Conservation (phyloP, 805 yeast species). For the Spathaspora girioi region DNA sequence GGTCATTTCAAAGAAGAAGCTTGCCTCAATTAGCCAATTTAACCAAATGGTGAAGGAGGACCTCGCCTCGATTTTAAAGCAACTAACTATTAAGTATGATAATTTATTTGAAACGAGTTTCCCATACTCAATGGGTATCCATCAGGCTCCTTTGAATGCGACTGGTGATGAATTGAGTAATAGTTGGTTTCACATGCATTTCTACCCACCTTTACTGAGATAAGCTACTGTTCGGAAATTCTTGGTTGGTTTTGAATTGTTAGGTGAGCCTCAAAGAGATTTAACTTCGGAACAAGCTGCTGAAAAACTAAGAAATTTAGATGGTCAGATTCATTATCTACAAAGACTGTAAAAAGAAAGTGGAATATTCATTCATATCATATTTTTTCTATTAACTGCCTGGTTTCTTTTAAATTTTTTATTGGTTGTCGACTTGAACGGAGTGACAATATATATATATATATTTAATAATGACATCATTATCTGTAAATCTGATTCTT, state of each 20-base stretch:
- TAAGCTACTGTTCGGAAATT: conserved; percentile 74
- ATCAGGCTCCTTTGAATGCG: conserved; percentile 66
- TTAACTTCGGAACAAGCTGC: conserved; percentile 70
- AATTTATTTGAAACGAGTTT: conserved; percentile 65
- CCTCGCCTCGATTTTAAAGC: conserved; percentile 51
- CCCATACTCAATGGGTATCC: conserved; percentile 81
- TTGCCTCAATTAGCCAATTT: conserved; percentile 48
- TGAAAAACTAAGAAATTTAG: conserved; percentile 43
- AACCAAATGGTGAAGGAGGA: conserved; percentile 45
- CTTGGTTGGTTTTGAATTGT: conserved; percentile 68
- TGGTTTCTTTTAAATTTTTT: too few relatives aligned
- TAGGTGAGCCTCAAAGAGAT: conserved; percentile 69
- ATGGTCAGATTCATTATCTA: too few relatives aligned
- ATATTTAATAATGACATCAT: too few relatives aligned
- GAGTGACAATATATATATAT: too few relatives aligned
- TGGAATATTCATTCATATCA: too few relatives aligned
- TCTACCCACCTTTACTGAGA: conserved; percentile 73
- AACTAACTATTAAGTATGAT: conserved; percentile 62
- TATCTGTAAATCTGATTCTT: too few relatives aligned
- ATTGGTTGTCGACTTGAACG: too few relatives aligned
- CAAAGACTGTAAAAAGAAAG: too few relatives aligned
- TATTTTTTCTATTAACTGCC: too few relatives aligned
- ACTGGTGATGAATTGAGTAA: conserved; percentile 38
- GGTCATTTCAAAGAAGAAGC: conserved; percentile 53
- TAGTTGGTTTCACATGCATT: conserved; percentile 65